Evolutionary conservation across 208 protist species (phyloP).

Genomic region (Trypanosoma brucei): DNA sequence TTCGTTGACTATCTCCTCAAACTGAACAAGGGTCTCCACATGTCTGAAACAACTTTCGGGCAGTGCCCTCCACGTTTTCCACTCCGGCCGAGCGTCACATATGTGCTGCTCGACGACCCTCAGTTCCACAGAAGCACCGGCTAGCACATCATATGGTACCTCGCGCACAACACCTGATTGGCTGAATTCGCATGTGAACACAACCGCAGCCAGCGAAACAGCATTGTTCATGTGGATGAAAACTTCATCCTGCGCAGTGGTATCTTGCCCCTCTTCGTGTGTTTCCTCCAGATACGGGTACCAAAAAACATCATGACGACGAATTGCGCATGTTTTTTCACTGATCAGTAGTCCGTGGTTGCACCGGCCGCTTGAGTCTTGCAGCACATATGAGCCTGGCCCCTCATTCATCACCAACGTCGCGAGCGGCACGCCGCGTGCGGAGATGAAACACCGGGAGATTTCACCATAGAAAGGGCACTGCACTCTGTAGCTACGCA

Average conservation of each 20-base stretch:
- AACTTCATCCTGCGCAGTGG: constrained; percentile 30
- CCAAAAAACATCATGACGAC: constrained; percentile 76
- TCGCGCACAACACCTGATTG: constrained; percentile 48
- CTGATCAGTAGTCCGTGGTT: constrained; percentile 82
- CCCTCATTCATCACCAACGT: constrained; percentile 82
- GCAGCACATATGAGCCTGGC: constrained; percentile 72
- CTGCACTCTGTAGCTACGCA: constrained; percentile 75
- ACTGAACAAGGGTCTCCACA: constrained; percentile 57
- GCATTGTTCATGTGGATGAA: constrained; percentile 77
- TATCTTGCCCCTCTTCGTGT: constrained; percentile 26
- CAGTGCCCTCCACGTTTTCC: constrained; percentile 69
- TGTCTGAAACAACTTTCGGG: constrained; percentile 58
- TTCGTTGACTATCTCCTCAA: constrained; percentile 74
- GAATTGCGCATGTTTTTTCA: constrained; percentile 49
- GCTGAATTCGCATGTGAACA: constrained; percentile 77
- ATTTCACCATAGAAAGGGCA: constrained; percentile 70
- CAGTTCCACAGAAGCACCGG: constrained; percentile 19
- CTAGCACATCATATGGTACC: constrained; percentile 64
- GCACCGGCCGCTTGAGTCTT: constrained; percentile 55
- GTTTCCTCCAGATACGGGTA: constrained; percentile 40
- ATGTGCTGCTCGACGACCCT: constrained; percentile 49
- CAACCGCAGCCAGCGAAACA: constrained; percentile 71
- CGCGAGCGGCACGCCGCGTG: constrained; percentile 59
- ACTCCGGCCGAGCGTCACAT: constrained; percentile 40
- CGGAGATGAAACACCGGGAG: constrained; percentile 62